Evolutionary conservation across 805 yeast genomes (phyloP).

Genomic region (Komagataella mondaviorum): DNA sequence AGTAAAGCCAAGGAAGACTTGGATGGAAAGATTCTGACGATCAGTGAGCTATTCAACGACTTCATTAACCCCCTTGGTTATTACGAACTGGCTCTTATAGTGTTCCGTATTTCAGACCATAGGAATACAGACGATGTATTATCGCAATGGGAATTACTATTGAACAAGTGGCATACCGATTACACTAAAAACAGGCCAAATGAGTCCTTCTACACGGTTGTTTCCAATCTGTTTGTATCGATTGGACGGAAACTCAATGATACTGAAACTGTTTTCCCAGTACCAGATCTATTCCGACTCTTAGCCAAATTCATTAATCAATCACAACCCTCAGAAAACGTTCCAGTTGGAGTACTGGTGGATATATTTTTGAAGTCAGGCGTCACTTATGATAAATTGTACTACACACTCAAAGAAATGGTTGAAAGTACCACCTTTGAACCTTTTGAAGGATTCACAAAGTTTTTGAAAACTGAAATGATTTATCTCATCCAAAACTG

Average conservation of each 20-base stretch:
- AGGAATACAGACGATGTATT: slow-evolving; percentile 74
- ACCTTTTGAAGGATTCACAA: slow-evolving; percentile 29
- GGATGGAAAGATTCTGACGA: slow-evolving; percentile 50
- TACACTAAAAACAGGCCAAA: slow-evolving; percentile 10
- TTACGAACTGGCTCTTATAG: slow-evolving; percentile 63
- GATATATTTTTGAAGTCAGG: slow-evolving; percentile 55
- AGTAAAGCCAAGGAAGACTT: slow-evolving; percentile 37
- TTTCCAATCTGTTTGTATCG: slow-evolving; percentile 23
- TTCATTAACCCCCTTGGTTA: slow-evolving; percentile 84
- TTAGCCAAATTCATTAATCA: slow-evolving; percentile 38
- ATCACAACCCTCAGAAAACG: slow-evolving; percentile 3
- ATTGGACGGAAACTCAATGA: slow-evolving; percentile 50
- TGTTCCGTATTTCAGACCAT: slow-evolving; percentile 76
- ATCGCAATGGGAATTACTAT: slow-evolving; percentile 65
- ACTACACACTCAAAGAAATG: slow-evolving; percentile 47
- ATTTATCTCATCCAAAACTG: slow-evolving; percentile 48
- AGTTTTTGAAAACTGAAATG: slow-evolving; percentile 38
- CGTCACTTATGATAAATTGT: slow-evolving; percentile 48
- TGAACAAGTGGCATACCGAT: slow-evolving; percentile 33
- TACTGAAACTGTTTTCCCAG: slow-evolving; percentile 72
- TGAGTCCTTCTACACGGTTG: slow-evolving; percentile 24
- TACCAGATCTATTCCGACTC: slow-evolving; percentile 54
- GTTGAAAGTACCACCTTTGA: slow-evolving; percentile 47
- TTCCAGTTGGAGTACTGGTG: slow-evolving; percentile 35
- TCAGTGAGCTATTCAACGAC: slow-evolving; percentile 73